A percentile compares a stretch with the other conserved stretches of the same genome.
These are phyloP conservation scores for Kockovaella imperatae DNA, from an alignment of 768 basidiomycete species.

Conservation along the genomic window DNA sequence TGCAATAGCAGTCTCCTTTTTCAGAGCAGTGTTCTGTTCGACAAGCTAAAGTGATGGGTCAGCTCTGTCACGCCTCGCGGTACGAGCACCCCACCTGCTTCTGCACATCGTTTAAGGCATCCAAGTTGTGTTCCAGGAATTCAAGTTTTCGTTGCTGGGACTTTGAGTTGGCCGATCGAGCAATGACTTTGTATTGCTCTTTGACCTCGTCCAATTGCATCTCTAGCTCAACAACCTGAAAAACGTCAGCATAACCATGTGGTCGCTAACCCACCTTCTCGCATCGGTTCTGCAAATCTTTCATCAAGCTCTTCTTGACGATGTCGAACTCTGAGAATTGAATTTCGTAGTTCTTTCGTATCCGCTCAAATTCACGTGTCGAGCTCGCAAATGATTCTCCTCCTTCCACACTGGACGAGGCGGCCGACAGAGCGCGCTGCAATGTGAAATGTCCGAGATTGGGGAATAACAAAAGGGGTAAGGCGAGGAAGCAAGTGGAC, in stretches of 20 bases:
- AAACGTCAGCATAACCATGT: background rate
- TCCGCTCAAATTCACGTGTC: conserved; percentile 92
- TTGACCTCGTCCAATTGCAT: conserved; percentile 97
- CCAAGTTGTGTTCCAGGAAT: conserved; percentile 91
- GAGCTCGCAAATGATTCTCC: conserved; percentile 95
- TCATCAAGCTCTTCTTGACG: conserved; percentile 97
- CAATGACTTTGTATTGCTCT: conserved; percentile 98
- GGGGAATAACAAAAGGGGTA: background rate
- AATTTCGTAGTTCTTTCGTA: conserved; percentile 92
- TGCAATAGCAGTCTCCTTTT: conserved; percentile 94
- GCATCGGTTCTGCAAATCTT: conserved; percentile 96
- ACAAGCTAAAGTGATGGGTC: conserved; percentile 59
- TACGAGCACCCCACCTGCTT: conserved; percentile 63
- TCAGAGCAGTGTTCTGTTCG: conserved; percentile 92
- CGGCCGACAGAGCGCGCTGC: conserved; percentile 88
- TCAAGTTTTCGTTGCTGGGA: conserved; percentile 99
- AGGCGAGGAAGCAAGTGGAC: background rate
- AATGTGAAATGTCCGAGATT: background rate
- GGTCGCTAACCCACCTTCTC: conserved; percentile 64
- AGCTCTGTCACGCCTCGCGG: background rate
- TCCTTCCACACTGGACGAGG: conserved; percentile 92
- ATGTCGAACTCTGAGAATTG: conserved; percentile 97
- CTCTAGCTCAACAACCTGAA: conserved; percentile 93
- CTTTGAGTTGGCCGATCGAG: conserved; percentile 95
- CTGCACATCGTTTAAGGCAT: conserved; percentile 89